Conservation (phyloP, 495 filamentous ascomycete genomes). For the Penicillium robsamsonii region DNA sequence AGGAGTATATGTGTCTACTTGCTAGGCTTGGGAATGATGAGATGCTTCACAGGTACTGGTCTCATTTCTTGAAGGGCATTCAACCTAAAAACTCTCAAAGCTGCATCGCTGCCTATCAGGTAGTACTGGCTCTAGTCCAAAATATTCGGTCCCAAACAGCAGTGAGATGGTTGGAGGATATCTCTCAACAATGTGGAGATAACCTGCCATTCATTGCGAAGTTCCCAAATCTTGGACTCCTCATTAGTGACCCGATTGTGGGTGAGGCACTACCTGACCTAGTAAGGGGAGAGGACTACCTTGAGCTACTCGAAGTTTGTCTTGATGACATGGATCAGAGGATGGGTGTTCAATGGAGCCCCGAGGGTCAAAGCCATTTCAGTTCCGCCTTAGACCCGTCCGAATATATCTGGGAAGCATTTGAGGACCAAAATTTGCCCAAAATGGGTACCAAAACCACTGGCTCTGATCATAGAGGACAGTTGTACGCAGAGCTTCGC, state of each 20-base stretch:
- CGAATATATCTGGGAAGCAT: constrained; percentile 15
- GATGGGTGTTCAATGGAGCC: constrained; percentile 32
- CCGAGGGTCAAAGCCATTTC: constrained; percentile 15
- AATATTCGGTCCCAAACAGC: constrained; percentile 20
- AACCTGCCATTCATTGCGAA: constrained; percentile 28
- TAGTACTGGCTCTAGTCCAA: constrained; percentile 23
- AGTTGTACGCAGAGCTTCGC: constrained; percentile 31
- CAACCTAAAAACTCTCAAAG: neutral
- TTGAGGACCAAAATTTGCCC: constrained; percentile 27
- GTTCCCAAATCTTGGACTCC: constrained; percentile 13
- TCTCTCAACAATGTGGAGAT: constrained; percentile 26
- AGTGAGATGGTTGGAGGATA: constrained; percentile 21
- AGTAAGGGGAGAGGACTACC: constrained; percentile 22
- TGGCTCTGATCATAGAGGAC: constrained; percentile 28
- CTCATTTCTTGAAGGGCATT: constrained; percentile 14
- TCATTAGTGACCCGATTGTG: constrained; percentile 23
- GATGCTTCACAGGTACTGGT: constrained; percentile 23
- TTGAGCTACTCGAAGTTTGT: constrained; percentile 25
- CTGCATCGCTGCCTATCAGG: constrained; percentile 25
- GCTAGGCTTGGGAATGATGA: constrained; percentile 17
- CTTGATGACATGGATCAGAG: constrained; percentile 30
- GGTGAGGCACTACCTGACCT: constrained; percentile 21
- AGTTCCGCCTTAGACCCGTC: constrained; percentile 12
- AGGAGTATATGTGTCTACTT: constrained; percentile 27
- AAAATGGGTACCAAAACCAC: constrained; percentile 28